Base-by-base conservation (phyloP, 2,329 filamentous ascomycete genomes). In the Akanthomyces dipterigenus region DNA sequence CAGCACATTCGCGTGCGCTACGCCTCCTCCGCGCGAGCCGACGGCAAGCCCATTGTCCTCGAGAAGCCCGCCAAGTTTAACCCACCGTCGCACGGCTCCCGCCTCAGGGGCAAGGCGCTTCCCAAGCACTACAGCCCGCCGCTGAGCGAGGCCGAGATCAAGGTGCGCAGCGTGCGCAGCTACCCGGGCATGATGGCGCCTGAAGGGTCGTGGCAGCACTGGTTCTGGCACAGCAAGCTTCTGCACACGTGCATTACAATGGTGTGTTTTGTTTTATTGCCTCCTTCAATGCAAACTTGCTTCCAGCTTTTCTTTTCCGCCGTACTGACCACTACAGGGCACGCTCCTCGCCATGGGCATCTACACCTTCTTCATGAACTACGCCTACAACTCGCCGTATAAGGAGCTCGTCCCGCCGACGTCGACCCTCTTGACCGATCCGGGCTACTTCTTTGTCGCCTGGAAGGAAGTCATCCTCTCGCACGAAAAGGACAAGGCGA, bases 121-220 rank as follows among this genome's bases (percentile, higher is more conserved):
- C 86, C 88, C 34, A 81, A 82, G 68, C 85, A 88, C 73, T 96
- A 96, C 71, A 92, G 91, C 42, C 89, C 91, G 20, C 76, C 84
- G 24, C 76, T 92, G 63, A 86, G 84, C 18, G 77, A 81, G 22
- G 82, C 87, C 56, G 88, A 96, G 73, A 76, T 80, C 55, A 77
- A 82, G 64, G 82, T 81, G 63, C 91, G 91, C 78, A 82, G 79
- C 66, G 83, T 76, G 65, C 89, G 84, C 73, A 80, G 89, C 65
- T 98, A 98, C 72, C 95, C 95, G 1, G 88, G 93, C 68, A 87
- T 96, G 82, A 92, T 96, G 81, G 89, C 93, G 51, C 87, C 92
- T 0, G 81, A 88, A 70, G 91, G 91, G 6, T 90, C 89, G 0
- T 91, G 91, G 75, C 82, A 90, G 76, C 84, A 93, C 74, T 93